Evolutionary conservation across 1,284 basidiomycete genomes (phyloP).

Genomic region (Gomphus bonarii): DNA sequence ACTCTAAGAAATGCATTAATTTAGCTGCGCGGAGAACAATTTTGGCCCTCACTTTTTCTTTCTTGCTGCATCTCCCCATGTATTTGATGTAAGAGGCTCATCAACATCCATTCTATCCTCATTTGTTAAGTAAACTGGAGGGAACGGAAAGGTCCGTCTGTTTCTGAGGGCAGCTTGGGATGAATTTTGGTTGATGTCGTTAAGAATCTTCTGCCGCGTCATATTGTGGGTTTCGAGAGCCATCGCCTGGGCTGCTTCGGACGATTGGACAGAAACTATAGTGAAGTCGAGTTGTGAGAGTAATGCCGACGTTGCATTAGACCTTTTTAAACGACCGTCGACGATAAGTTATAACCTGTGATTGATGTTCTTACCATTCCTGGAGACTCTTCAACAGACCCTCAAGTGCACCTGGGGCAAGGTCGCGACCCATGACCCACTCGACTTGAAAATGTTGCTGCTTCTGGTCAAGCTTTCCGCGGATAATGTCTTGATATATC

Average conservation of each 20-base stretch:
- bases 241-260: neutral
- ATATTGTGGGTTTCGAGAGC: constrained; percentile 1
- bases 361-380: constrained; percentile 50
- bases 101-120: constrained; percentile 11
- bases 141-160: neutral
- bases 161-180: neutral
- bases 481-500: constrained; percentile 82
- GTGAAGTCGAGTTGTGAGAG: constrained; percentile 39
- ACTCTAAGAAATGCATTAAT: neutral
- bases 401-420: constrained; percentile 58
- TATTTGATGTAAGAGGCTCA: neutral
- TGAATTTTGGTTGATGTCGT: constrained; percentile 25
- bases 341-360: neutral
- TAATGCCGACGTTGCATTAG: constrained; percentile 56
- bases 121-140: neutral
- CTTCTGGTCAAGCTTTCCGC: constrained; percentile 88
- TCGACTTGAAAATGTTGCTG: constrained; percentile 80
- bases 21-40: neutral
- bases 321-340: constrained; percentile 35
- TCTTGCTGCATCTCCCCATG: constrained; percentile 4
- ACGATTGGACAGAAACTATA: constrained; percentile 7
- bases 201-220: constrained; percentile 4
- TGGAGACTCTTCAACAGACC: constrained; percentile 50
- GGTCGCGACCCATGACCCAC: constrained; percentile 83
- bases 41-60: constrained; percentile 8